Conservation (phyloP, 2,329 filamentous ascomycete genomes). For the Colletotrichum eremochloae region DNA sequence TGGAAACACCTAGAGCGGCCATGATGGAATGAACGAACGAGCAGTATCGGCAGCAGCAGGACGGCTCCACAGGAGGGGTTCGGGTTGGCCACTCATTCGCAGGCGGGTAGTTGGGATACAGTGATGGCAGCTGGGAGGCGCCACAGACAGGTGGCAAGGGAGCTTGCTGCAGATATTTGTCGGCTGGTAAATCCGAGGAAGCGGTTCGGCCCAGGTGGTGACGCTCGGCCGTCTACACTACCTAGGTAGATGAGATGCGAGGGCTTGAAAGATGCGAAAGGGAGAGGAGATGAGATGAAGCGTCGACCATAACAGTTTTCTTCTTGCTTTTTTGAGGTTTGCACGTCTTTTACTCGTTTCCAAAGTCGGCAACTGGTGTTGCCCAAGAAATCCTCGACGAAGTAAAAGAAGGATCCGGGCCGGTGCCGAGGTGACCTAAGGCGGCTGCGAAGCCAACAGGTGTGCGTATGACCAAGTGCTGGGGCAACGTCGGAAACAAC, state of each 20-base stretch:
- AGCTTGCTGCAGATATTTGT: constrained; percentile 21
- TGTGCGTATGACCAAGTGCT: neutral
- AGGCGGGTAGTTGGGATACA: constrained; percentile 10
- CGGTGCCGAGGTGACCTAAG: constrained; percentile 26
- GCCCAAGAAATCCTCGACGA: neutral
- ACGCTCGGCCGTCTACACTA: constrained; percentile 24
- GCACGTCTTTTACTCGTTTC: neutral
- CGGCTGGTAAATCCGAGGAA: constrained; percentile 38
- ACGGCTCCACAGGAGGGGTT: constrained; percentile 34
- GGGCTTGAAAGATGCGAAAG: neutral
- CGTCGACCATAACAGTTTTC: neutral
- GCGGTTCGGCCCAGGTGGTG: constrained; percentile 34
- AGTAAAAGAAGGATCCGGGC: constrained; percentile 7
- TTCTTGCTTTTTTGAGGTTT: neutral
- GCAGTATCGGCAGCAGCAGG: constrained; percentile 9
- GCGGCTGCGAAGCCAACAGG: constrained; percentile 34
- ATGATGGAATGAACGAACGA: constrained; percentile 41
- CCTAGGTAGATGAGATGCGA: neutral
- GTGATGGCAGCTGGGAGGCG: constrained; percentile 6
- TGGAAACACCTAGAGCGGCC: constrained; percentile 39
- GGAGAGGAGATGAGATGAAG: constrained; percentile 7
- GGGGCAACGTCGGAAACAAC: neutral
- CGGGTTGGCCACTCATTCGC: constrained; percentile 35
- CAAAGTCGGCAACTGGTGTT: neutral
- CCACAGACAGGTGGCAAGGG: neutral